These are phyloP conservation scores for Penicillium sp. DNA, from an alignment of 2,329 filamentous ascomycete genomes.

Conservation along the genomic window DNA sequence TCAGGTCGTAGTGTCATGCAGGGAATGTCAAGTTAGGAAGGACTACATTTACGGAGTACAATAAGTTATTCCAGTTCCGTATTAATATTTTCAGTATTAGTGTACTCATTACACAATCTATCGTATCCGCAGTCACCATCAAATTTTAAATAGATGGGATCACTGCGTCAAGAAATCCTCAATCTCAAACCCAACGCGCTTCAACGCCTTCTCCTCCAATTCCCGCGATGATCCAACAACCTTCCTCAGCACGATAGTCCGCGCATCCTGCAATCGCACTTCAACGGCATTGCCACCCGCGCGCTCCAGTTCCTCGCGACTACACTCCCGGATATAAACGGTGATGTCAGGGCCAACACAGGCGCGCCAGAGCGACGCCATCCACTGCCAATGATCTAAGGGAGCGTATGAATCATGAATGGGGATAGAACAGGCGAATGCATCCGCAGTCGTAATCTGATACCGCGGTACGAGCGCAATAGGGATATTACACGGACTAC, in stretches of 20 bases:
- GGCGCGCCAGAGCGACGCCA: conserved; percentile 89
- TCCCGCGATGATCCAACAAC: conserved; percentile 29
- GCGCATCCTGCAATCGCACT: conserved; percentile 52
- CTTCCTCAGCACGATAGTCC: conserved; percentile 55
- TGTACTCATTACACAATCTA: neutral
- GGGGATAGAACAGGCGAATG: conserved; percentile 70
- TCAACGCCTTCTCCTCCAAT: conserved; percentile 68
- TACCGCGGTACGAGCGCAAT: conserved; percentile 78
- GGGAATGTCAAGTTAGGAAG: neutral
- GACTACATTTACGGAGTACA: neutral
- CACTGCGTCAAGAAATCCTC: conserved; percentile 63
- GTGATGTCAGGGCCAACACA: conserved; percentile 73
- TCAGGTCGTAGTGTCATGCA: neutral
- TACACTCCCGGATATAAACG: conserved; percentile 45
- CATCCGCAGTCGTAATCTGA: conserved; percentile 75
- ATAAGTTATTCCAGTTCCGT: neutral
- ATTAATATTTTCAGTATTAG: neutral
- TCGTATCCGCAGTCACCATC: neutral
- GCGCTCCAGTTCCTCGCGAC: conserved; percentile 42
- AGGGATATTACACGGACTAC: conserved; percentile 49
- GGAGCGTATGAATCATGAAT: conserved; percentile 76
- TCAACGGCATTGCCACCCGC: conserved; percentile 55
- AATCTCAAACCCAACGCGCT: conserved; percentile 82
- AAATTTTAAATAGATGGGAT: neutral
- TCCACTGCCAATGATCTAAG: conserved; percentile 97